Evolutionary conservation across 495 filamentous ascomycete species (phyloP).

Genomic region (Aspergillus incahuasiensis): DNA sequence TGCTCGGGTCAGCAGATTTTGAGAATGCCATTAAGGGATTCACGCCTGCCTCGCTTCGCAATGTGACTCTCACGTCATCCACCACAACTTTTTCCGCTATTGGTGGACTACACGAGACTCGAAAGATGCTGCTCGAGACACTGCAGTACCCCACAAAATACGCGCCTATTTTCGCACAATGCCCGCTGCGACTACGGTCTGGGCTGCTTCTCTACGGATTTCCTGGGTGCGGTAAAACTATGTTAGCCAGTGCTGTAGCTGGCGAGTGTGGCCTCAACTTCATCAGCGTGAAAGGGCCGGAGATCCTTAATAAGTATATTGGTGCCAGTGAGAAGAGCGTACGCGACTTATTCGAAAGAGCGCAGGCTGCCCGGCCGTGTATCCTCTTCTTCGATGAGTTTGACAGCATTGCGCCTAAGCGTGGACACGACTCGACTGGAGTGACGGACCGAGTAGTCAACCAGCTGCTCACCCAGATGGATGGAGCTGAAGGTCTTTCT

Average conservation of each 20-base stretch:
- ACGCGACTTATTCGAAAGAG: constrained; percentile 89
- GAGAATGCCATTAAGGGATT: constrained; percentile 81
- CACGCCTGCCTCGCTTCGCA: constrained; percentile 87
- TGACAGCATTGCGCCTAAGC: constrained; percentile 93
- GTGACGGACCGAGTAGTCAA: constrained; percentile 99
- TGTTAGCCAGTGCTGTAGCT: constrained; percentile 88
- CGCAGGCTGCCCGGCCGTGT: constrained; percentile 82
- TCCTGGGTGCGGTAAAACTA: constrained; percentile 93
- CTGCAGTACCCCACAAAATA: constrained; percentile 97
- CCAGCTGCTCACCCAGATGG: constrained; percentile 97
- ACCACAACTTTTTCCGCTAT: constrained; percentile 87
- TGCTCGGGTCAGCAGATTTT: constrained; percentile 69
- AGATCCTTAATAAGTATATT: constrained; percentile 98
- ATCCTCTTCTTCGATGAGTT: constrained; percentile 98
- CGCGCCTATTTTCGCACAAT: constrained; percentile 94
- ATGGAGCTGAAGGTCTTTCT: constrained; percentile 89
- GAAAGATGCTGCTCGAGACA: constrained; percentile 84
- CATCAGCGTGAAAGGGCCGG: constrained; percentile 95
- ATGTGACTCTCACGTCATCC: constrained; percentile 86
- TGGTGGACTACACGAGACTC: constrained; percentile 79
- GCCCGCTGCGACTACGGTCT: constrained; percentile 85
- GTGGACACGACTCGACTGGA: constrained; percentile 92
- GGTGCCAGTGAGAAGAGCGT: constrained; percentile 94
- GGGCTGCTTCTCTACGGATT: constrained; percentile 91
- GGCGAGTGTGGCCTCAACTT: constrained; percentile 97